Conservation (phyloP, 805 yeast genomes). For the Wickerhamomyces subpelliculosus region DNA sequence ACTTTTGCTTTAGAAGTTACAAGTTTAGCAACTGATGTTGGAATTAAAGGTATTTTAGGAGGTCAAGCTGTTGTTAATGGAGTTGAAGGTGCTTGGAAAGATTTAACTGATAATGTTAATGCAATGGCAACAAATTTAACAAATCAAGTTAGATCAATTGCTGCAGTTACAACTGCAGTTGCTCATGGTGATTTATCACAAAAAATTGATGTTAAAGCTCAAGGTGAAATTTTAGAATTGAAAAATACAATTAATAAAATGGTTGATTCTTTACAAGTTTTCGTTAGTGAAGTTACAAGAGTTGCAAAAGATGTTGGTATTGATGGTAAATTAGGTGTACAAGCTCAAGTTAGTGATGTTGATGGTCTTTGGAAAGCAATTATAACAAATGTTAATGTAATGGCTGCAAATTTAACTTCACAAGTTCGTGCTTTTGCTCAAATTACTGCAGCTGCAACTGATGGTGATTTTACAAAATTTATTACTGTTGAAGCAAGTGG, state of each 20-base stretch:
- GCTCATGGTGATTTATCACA: constrained; percentile 90
- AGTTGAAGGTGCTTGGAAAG: constrained; percentile 90
- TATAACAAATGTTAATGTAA: constrained; percentile 84
- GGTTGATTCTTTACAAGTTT: constrained; percentile 86
- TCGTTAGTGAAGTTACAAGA: constrained; percentile 82
- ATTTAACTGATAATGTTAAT: constrained; percentile 83
- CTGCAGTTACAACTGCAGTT: constrained; percentile 89
- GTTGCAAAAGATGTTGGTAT: constrained; percentile 93
- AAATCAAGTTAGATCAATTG: constrained; percentile 88
- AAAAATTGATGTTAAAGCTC: constrained; percentile 83
- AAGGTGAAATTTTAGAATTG: constrained; percentile 82
- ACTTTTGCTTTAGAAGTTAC: constrained; percentile 86
- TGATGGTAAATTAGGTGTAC: constrained; percentile 88
- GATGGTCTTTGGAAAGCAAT: constrained; percentile 91
- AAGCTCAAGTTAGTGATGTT: constrained; percentile 85
- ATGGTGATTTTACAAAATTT: constrained; percentile 85
- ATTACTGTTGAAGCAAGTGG: constrained; percentile 90
- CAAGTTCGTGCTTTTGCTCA: constrained; percentile 93
- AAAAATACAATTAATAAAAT: constrained; percentile 84
- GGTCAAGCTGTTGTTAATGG: constrained; percentile 88
- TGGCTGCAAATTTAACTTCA: constrained; percentile 90
- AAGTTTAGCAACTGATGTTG: constrained; percentile 86
- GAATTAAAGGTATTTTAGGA: constrained; percentile 88
- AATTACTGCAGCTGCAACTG: constrained; percentile 90
- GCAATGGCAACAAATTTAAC: constrained; percentile 91